These are phyloP conservation scores for Hanseniaspora lachancei DNA, from an alignment of 805 yeast genomes.

Conservation along the genomic window DNA sequence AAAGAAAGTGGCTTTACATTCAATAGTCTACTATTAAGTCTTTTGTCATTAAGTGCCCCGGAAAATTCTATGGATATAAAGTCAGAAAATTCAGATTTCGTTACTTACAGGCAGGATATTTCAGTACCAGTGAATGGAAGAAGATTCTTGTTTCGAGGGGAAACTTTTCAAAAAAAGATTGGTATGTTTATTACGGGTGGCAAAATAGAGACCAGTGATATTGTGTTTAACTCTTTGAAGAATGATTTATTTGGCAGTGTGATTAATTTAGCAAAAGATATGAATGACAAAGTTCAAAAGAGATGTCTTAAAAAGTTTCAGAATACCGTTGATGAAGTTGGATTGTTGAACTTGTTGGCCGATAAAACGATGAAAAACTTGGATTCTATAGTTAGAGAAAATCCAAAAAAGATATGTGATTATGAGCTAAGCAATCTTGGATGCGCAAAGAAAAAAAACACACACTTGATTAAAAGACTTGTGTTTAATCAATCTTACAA, in stretches of 20 bases:
- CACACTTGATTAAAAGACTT: not conserved
- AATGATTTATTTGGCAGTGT: not conserved
- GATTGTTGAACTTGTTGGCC: not conserved
- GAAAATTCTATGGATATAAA: not conserved
- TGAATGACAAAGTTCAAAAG: not conserved
- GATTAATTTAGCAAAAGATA: not conserved
- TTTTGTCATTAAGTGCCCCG: not conserved
- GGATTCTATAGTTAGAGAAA: not conserved
- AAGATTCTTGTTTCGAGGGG: not conserved
- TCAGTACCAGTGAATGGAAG: not conserved
- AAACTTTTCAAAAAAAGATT: not conserved
- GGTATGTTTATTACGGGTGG: not conserved
- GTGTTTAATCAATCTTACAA: not conserved
- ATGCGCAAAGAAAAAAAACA: not conserved
- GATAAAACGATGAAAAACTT: not conserved
- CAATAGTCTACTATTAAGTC: not conserved
- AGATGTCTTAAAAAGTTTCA: not conserved
- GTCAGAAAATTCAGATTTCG: not conserved
- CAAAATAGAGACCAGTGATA: not conserved
- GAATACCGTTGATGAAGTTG: not conserved
- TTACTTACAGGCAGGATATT: not conserved
- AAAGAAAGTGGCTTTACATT: not conserved
- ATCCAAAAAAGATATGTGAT: not conserved
- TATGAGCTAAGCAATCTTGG: slow-evolving; percentile 10
- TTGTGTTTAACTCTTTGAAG: not conserved